Evolutionary conservation across 495 filamentous ascomycete species (phyloP), one percentile per base, ranked within the genome.

Genomic region (Podospora appendiculata): DNA sequence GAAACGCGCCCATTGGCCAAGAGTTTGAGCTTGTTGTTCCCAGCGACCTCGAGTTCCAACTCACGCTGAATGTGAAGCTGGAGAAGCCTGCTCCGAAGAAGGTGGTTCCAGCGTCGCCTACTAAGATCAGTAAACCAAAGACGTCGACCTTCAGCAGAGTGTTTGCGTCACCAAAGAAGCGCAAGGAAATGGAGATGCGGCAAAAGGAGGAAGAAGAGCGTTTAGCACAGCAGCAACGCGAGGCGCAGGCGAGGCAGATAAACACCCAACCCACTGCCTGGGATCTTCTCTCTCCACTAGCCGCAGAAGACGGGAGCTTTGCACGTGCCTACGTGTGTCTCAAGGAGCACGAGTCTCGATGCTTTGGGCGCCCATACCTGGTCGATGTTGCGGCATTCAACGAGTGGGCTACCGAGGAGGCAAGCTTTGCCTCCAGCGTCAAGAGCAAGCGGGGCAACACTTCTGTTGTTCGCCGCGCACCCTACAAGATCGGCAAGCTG

Each of bases 21-120:
- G 93, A 98, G 65, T 98, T 98, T 54, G 93, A 98, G 68, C 83
- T 98, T 38, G 91, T 96, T 48, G 93, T 98, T 39, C 86, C 94
- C 39, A 90, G 95, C 58, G 92, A 97, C 58, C 79, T 98, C 18
- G 93, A 98, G 66, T 98, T 98, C 68, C 92, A 96, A 63, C 79
- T 98, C 32, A 97, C 93, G 1, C 79, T 98, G 17, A 94, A 96
- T 55, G 93, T 92, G 53, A 96, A 96, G 73, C 76, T 96, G 25
- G 88, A 95, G 55, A 84, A 86, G 58, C 80, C 83, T 39, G 68
- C 80, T 18, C 72, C 78, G 32, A 72, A 54, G 51, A 62, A 65
- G 52, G 50, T 56, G 6, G 64, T 64, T 38, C 74, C 76, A 3
- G 70, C 71, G 45, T 76, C 83, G 13, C 78, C 85, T 6, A 78